A percentile compares a stretch with the other conserved stretches of the same genome.
Evolutionary conservation across 441 rosid species (phyloP).

Genomic region (Populus tomentosa): DNA sequence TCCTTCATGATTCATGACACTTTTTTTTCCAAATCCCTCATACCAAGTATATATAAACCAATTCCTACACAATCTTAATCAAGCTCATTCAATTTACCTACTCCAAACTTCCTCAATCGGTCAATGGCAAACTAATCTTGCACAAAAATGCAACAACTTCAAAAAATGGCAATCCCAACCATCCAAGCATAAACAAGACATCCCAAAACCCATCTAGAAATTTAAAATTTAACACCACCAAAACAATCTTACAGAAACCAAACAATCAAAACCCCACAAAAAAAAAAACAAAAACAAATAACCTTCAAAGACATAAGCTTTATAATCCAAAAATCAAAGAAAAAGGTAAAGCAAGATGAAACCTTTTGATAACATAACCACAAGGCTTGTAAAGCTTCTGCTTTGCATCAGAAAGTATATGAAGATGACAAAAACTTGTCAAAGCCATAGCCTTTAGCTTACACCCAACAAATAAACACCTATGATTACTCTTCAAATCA

Average conservation of each 20-base stretch:
- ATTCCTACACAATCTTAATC: not conserved
- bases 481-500: conserved; percentile 32
- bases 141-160: not conserved
- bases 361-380: conserved; percentile 73
- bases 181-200: not conserved
- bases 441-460: too few relatives aligned
- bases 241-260: not conserved
- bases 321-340: not conserved
- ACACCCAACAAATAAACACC: conserved; percentile 35
- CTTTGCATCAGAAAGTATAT: conserved; percentile 22
- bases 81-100: not conserved
- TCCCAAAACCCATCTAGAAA: not conserved
- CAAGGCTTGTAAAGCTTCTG: conserved; percentile 91
- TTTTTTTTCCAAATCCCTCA: not conserved
- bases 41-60: not conserved
- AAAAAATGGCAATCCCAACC: not conserved
- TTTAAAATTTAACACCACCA: not conserved
- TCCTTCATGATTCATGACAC: not conserved
- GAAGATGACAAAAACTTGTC: too few relatives aligned
- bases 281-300: not conserved
- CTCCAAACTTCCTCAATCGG: not conserved
- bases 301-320: not conserved
- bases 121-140: not conserved
- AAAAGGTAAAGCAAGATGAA: conserved; percentile 2
- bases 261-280: not conserved